Evolutionary conservation across 768 basidiomycete genomes (phyloP), one percentile per base, ranked within the genome.

Genomic region (Pluteus cervinus): DNA sequence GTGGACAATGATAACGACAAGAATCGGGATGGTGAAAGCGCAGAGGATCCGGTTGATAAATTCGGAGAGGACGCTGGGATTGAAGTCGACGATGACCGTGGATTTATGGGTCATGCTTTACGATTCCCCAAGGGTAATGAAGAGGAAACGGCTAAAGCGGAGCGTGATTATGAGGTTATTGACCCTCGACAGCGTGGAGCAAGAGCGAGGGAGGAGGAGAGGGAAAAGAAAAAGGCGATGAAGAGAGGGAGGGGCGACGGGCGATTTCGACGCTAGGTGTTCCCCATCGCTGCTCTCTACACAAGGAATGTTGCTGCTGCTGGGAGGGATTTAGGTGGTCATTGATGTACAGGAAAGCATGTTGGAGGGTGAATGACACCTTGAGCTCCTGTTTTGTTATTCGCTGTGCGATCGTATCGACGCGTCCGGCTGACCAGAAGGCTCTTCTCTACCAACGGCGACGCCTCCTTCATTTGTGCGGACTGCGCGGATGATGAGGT

Each of bases 161-260:
- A 88, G 55, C 61, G 85, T 37, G 88, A 91, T 40, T 90, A 89
- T 50, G 87, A 91, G 60, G 87, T 91, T 18, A 91, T 91, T 53
- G 88, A 91, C 53, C 87, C 88, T 0, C 62, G 88, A 41, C 72
- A 75, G 33, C 61, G 88, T 39, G 71, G 80, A 29, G 85, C 83
- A 16, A 62, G 75, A 33, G 88, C 88, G 17, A 76, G 69, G 50
- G 83, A 89, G 50, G 88, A 91, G 52, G 86, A 87, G 48, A 66
- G 68, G 47, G 83, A 85, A 42, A 65, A 79, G 49, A 86, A 79
- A 55, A 63, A 60, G 38, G 62, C 51, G 43, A 57, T 54, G 11
- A 62, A 56, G 23, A 58, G 56, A 15, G 58, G 65, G 28, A 52
- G 57, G n/a, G 53, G 65, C n/a, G n/a, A n/a, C n/a, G n/a, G n/a